Percentiles rank a stretch among this genome's conserved stretches.
These are phyloP conservation scores for Chlamydomonas sp. DNA, from an alignment of 139 green algal genomes.

Conservation along the genomic window DNA sequence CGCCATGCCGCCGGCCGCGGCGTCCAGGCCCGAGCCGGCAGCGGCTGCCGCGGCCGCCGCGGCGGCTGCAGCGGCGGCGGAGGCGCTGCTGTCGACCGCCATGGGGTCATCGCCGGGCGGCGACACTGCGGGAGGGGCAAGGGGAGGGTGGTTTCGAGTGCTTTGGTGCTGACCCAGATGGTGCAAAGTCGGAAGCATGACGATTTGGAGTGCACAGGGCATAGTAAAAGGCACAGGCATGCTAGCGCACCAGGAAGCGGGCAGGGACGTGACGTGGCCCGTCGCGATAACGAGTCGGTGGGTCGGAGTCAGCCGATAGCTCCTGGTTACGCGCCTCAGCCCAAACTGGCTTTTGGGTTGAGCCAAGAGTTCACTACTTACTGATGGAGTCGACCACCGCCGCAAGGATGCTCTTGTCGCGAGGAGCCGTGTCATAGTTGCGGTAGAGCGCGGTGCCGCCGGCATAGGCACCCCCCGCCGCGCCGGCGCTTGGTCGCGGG, in stretches of 20 bases:
- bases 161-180: background rate
- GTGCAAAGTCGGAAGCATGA: background rate
- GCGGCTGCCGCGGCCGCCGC: background rate
- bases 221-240: no score
- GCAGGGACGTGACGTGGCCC: no score
- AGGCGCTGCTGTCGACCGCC: background rate
- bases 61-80: background rate
- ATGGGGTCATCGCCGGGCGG: conserved; percentile 7
- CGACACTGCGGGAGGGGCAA: background rate
- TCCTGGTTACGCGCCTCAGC: background rate
- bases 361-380: background rate
- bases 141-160: background rate
- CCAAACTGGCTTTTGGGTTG: background rate
- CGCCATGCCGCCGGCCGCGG: background rate
- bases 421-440: background rate
- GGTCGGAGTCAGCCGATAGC: no score
- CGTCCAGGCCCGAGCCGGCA: background rate
- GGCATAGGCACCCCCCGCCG: no score
- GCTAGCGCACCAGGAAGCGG: no score
- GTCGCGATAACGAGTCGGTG: no score
- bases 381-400: conserved; percentile 20
- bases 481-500: background rate
- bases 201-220: no score
- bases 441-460: conserved; percentile 18
- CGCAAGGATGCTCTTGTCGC: conserved; percentile 23